phyloP scores from a whole-genome alignment of 2,329 filamentous ascomycete species.

The Trichoderma koningiopsis region DNA sequence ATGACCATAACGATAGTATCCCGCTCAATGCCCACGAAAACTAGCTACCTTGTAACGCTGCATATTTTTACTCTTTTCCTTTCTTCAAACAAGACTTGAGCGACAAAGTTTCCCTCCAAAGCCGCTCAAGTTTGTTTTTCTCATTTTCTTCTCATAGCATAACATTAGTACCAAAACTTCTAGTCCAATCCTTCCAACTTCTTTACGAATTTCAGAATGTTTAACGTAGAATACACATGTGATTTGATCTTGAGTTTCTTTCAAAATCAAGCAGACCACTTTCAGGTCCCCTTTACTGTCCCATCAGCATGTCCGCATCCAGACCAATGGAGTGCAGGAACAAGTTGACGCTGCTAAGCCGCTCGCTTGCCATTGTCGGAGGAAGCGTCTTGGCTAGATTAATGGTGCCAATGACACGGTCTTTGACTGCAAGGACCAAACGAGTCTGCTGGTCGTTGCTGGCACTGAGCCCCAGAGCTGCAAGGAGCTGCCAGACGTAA shows the following conservation, averaged over 20 bases:
- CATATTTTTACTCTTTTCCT: not conserved
- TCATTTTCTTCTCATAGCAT: not conserved
- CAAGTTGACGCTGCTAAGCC: conserved; percentile 89
- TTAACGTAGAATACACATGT: not conserved
- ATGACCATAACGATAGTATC: conserved; percentile 19
- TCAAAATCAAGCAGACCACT: not conserved
- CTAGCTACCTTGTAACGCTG: conserved; percentile 14
- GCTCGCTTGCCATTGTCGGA: conserved; percentile 77
- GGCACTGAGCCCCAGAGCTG: conserved; percentile 90
- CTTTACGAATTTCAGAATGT: conserved; percentile 2
- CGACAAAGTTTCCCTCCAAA: conserved; percentile 15
- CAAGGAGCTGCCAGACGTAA: conserved; percentile 97
- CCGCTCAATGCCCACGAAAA: conserved; percentile 18
- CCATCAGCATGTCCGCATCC: conserved; percentile 77
- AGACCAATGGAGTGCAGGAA: conserved; percentile 99
- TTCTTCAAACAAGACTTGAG: not conserved
- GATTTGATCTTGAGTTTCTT: not conserved
- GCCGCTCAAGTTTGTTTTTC: not conserved
- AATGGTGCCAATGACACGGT: conserved; percentile 95
- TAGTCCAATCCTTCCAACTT: conserved; percentile 20
- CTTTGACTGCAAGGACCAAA: conserved; percentile 93
- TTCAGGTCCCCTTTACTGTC: conserved; percentile 32
- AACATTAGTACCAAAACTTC: conserved; percentile 5
- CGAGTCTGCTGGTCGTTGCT: conserved; percentile 93
- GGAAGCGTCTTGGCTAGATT: conserved; percentile 86